Evolutionary conservation across 177 flowering plant genomes (phyloP).

Genomic region (Telopea speciosissima): DNA sequence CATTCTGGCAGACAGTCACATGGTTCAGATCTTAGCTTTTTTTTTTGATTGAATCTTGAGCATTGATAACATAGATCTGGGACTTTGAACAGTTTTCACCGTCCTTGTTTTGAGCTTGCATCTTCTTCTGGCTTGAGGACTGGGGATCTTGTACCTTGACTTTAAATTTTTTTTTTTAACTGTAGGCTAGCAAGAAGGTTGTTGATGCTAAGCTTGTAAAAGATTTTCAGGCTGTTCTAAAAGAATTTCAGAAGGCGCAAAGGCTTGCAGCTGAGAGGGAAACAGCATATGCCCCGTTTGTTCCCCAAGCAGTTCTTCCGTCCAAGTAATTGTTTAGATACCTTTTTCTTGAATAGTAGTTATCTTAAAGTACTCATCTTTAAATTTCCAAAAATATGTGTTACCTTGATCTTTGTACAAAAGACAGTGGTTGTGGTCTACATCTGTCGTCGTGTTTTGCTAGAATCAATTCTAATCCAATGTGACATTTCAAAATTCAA

Average conservation of each 20-base stretch:
- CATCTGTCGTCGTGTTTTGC: not conserved
- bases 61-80: not conserved
- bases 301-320: conserved; percentile 62
- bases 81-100: not conserved
- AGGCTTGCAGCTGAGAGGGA: conserved; percentile 94
- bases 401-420: not conserved
- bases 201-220: conserved; percentile 98
- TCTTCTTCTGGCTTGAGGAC: not conserved
- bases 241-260: conserved; percentile 97
- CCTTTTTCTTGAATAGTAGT: not conserved
- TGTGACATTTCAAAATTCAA: too few relatives aligned
- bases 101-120: not conserved
- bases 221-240: conserved; percentile 87
- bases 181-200: conserved; percentile 88
- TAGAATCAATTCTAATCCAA: too few relatives aligned
- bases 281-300: conserved; percentile 79
- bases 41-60: not conserved
- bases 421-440: not conserved
- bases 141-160: not conserved
- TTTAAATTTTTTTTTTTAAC: conserved; percentile 4
- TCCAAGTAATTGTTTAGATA: conserved; percentile 45
- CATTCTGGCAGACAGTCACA: not conserved
- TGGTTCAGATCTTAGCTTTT: not conserved
- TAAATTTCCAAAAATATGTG: too few relatives aligned
- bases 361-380: too few relatives aligned